Conservation (phyloP, 768 basidiomycete species). For the Paxillus involutus region DNA sequence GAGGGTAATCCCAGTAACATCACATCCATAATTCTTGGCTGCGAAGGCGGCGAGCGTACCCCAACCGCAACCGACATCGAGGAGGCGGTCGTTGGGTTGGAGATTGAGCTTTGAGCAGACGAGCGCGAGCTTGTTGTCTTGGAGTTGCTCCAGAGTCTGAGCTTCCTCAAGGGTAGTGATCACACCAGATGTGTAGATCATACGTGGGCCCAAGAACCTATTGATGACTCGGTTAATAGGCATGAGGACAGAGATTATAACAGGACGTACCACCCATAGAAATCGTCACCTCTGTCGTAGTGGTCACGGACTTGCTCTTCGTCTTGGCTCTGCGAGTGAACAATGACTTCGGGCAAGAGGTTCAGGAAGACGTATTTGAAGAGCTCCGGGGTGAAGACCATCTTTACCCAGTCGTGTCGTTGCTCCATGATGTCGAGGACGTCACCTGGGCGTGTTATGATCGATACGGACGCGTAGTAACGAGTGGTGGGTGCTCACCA, state of each 20-base stretch:
- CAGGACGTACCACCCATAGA: constrained; percentile 74
- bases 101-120: constrained; percentile 95
- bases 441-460: constrained; percentile 58
- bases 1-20: constrained; percentile 94
- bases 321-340: constrained; percentile 90
- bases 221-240: background rate
- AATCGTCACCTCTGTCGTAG: constrained; percentile 97
- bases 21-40: constrained; percentile 95
- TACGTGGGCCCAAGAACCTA: constrained; percentile 92
- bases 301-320: constrained; percentile 94
- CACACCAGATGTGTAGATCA: constrained; percentile 97
- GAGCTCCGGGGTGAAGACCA: constrained; percentile 86
- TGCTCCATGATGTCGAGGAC: constrained; percentile 92
- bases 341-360: constrained; percentile 90
- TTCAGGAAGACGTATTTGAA: constrained; percentile 91
- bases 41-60: constrained; percentile 94
- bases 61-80: constrained; percentile 95
- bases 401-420: constrained; percentile 93
- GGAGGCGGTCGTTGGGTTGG: constrained; percentile 77
- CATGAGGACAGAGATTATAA: background rate
- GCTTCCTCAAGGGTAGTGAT: constrained; percentile 65
- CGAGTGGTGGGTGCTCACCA: constrained; percentile 45
- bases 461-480: background rate
- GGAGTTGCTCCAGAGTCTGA: constrained; percentile 89
- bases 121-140: constrained; percentile 96